These are phyloP conservation scores for Daldinia concentrica DNA, from an alignment of 495 filamentous ascomycete genomes.

Conservation along the genomic window DNA sequence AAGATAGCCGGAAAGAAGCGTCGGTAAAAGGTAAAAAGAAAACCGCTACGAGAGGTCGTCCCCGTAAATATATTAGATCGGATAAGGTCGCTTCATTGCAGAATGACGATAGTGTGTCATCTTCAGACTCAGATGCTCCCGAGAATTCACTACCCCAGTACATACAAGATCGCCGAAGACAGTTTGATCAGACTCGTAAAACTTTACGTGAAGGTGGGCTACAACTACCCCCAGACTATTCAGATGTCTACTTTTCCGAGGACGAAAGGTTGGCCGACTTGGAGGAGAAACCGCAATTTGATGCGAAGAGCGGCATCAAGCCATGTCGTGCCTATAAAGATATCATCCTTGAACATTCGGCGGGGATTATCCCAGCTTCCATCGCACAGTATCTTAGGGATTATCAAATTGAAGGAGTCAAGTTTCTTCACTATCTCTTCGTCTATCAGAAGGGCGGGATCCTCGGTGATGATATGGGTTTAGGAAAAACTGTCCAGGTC, in stretches of 20 bases:
- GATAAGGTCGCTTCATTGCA: slow-evolving; percentile 9
- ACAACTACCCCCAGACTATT: slow-evolving; percentile 80
- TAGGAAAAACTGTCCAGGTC: slow-evolving; percentile 97
- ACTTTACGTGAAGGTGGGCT: slow-evolving; percentile 72
- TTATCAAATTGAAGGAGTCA: slow-evolving; percentile 88
- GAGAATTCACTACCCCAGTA: slow-evolving; percentile 54
- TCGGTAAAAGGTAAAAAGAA: slow-evolving; percentile 33
- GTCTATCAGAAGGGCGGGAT: slow-evolving; percentile 93
- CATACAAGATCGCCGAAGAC: slow-evolving; percentile 60
- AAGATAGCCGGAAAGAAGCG: slow-evolving; percentile 3
- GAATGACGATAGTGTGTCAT: slow-evolving; percentile 34
- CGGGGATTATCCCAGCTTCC: slow-evolving; percentile 86
- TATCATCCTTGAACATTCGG: slow-evolving; percentile 75
- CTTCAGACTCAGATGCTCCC: slow-evolving; percentile 22
- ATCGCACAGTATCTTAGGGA: slow-evolving; percentile 92
- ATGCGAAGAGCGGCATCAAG: slow-evolving; percentile 59
- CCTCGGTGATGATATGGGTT: slow-evolving; percentile 94
- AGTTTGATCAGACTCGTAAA: slow-evolving; percentile 66
- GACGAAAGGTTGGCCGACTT: slow-evolving; percentile 72
- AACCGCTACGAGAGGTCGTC: slow-evolving; percentile 11
- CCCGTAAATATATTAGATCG: slow-evolving; percentile 14
- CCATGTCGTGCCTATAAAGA: slow-evolving; percentile 76
- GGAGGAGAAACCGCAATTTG: slow-evolving; percentile 76
- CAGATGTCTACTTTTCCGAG: slow-evolving; percentile 87
- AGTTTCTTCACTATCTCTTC: slow-evolving; percentile 88